Evolutionary conservation across 2,329 filamentous ascomycete species (phyloP), one percentile per base, ranked within the genome.

Genomic region (Bipolaris sorokiniana): DNA sequence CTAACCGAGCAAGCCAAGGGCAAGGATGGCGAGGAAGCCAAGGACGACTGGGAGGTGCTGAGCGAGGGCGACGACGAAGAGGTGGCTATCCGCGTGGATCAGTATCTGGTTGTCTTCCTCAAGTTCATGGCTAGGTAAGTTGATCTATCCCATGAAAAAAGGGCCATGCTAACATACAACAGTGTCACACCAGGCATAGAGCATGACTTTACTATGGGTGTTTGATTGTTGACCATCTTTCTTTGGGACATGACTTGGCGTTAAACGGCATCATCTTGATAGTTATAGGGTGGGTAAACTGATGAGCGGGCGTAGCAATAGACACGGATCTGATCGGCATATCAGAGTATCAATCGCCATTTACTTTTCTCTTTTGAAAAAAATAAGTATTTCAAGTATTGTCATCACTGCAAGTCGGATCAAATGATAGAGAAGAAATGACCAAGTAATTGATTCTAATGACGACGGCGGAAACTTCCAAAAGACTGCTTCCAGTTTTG

Each of bases 181-280:
- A 95, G 75, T 69, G 95, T 99, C 42, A 98, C 94, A 15, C 95
- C 95, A 5, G 93, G 93, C 46, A 98, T 99, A 77, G 94, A 98
- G 79, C 92, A 97, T 77, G 94, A 98, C 76, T 97, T 96, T 76
- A 98, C 94, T 0, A 97, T 97, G 92, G 91, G 92, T 5, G 88
- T 97, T 37, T 97, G 82, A 82, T 42, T 37, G 18, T 37, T 16
- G 9, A 40, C 33, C 31, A 5, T 38, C 42, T 11, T 38, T 49
- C 37, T 45, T 57, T 23, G 23, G 38, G 18, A 57, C 20, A 45
- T 34, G 26, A 13, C n/a, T 33, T 10, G 50, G 54, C 52, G 50
- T 56, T 53, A 31, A 34, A 33, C 18, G 54, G 51, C 38, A 48
- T 54, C 45, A 46, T 46, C 26, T 42, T 42, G 23, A 46, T 46